Conservation (phyloP, 805 yeast genomes). For the Metschnikowia colocasiae region DNA sequence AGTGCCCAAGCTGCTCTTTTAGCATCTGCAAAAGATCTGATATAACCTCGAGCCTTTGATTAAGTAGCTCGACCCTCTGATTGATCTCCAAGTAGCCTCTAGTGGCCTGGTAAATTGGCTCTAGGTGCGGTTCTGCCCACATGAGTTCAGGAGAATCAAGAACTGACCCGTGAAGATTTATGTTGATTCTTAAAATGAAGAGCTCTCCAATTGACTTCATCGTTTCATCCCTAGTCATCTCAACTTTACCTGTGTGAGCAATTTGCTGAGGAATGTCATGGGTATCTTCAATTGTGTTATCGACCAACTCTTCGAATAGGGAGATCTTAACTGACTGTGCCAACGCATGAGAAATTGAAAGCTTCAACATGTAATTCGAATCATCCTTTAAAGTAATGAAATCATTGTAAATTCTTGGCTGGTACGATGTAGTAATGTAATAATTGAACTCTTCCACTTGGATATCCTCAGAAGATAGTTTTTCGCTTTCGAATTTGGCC, state of each 20-base stretch:
- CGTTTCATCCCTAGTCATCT: conserved; percentile 89
- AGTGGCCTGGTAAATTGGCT: conserved; percentile 95
- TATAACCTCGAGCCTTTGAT: conserved; percentile 90
- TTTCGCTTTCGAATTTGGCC: conserved; percentile 89
- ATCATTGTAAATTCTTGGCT: conserved; percentile 93
- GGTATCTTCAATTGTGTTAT: conserved; percentile 94
- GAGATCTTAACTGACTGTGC: conserved; percentile 96
- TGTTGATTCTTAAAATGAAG: conserved; percentile 80
- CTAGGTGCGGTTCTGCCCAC: conserved; percentile 99
- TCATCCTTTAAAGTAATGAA: conserved; percentile 91
- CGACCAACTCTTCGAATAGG: conserved; percentile 90
- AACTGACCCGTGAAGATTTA: conserved; percentile 81
- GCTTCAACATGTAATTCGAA: conserved; percentile 82
- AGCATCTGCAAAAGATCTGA: conserved; percentile 92
- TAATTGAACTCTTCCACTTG: conserved; percentile 94
- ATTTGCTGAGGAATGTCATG: conserved; percentile 96
- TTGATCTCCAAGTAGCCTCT: conserved; percentile 94
- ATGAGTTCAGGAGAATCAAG: conserved; percentile 94
- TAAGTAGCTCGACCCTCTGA: conserved; percentile 84
- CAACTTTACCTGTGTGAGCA: conserved; percentile 91
- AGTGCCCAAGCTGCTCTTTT: conserved; percentile 94
- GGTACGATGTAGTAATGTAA: conserved; percentile 89
- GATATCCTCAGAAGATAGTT: conserved; percentile 84
- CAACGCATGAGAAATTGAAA: conserved; percentile 91
- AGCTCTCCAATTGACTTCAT: conserved; percentile 97